phyloP scores from a whole-genome alignment of 257 asterid species.

The Anisodus acutangulus region DNA sequence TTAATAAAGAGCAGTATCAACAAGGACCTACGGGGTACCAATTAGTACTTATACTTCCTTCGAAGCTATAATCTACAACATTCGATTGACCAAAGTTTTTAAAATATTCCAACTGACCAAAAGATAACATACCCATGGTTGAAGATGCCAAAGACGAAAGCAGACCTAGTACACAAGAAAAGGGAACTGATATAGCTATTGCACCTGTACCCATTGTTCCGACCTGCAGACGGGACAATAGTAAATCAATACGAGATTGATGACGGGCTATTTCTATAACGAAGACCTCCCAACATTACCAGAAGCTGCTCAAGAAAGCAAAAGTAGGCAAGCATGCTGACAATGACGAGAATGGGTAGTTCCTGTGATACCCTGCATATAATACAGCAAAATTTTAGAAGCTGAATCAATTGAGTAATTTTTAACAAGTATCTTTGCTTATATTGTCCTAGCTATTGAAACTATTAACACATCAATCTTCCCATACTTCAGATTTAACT shows the following conservation, averaged over 20 bases:
- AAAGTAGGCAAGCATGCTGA: conserved; percentile 88
- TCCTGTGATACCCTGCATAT: conserved; percentile 82
- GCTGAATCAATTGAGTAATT: background rate
- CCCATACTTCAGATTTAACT: background rate
- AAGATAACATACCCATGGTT: conserved; percentile 67
- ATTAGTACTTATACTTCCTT: background rate
- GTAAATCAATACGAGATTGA: conserved; percentile 27
- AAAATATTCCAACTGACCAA: background rate
- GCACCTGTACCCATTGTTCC: conserved; percentile 68
- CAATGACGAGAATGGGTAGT: conserved; percentile 81
- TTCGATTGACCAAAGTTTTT: background rate
- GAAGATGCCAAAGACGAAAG: conserved; percentile 82
- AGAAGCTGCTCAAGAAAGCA: conserved; percentile 89
- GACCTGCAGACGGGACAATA: conserved; percentile 48
- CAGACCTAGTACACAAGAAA: conserved; percentile 88
- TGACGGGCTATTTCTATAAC: background rate
- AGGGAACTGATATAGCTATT: conserved; percentile 82
- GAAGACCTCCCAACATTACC: conserved; percentile 47
- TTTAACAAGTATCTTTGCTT: background rate
- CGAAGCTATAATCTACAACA: background rate
- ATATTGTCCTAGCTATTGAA: background rate
- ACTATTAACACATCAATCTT: background rate
- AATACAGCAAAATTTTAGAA: conserved; percentile 9
- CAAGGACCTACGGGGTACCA: too few relatives aligned
- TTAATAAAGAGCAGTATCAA: background rate